Evolutionary conservation across 805 yeast genomes (phyloP).

Genomic region (Zygoascus bituminiphila): DNA sequence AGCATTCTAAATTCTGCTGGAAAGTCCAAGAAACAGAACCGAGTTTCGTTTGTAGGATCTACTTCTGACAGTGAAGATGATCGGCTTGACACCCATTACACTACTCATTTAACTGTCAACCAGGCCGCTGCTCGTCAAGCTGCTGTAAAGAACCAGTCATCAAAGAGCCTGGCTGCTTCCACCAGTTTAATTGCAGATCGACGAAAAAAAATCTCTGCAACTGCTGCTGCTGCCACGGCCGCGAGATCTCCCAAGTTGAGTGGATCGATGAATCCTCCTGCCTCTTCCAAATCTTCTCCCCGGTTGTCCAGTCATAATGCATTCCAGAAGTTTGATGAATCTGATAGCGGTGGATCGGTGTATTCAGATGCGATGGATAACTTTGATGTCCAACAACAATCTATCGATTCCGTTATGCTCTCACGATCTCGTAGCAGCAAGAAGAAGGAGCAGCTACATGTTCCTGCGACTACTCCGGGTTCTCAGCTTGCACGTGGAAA

Average conservation of each 20-base stretch:
- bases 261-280: neutral
- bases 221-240: conserved; percentile 12
- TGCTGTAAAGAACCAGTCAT: conserved; percentile 2
- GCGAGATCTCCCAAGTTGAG: conserved; percentile 2
- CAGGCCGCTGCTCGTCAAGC: conserved; percentile 10
- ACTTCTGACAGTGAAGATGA: neutral
- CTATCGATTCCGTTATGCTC: conserved; percentile 2
- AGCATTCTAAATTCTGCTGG: neutral
- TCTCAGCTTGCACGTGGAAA: neutral
- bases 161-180: neutral
- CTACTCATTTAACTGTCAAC: neutral
- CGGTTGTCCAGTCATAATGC: neutral
- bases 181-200: conserved; percentile 10
- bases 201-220: conserved; percentile 8
- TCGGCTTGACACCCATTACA: neutral
- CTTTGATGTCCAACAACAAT: conserved; percentile 3
- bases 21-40: neutral
- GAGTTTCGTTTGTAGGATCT: conserved; percentile 2
- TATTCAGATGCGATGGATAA: conserved; percentile 20
- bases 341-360: conserved; percentile 10
- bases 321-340: neutral
- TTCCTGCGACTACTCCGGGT: neutral
- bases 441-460: neutral
- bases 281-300: conserved; percentile 5
- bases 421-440: neutral